Evolutionary conservation across 208 protist species (phyloP).

Genomic region (Crithidia expoeki): DNA sequence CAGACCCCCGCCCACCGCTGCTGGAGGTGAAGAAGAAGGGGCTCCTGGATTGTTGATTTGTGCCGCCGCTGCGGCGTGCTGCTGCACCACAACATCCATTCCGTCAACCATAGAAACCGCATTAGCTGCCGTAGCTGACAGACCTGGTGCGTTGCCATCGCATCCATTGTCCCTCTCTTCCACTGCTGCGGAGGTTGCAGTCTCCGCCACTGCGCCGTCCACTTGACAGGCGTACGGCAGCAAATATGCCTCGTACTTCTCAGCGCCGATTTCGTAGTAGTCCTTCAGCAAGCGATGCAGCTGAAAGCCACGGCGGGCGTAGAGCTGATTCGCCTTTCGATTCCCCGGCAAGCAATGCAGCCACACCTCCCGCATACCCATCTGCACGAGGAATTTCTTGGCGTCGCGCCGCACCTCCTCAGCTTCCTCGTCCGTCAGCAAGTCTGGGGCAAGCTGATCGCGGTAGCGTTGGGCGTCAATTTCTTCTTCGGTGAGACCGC

Average conservation of each 20-base stretch:
- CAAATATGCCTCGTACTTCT: slow-evolving; percentile 30
- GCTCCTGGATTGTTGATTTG: neutral
- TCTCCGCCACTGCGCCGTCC: neutral
- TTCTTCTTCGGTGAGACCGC: slow-evolving; percentile 26
- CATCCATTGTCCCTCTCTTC: neutral
- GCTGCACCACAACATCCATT: slow-evolving; percentile 11
- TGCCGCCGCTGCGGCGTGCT: neutral
- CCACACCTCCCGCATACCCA: slow-evolving; percentile 72
- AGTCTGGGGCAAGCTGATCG: slow-evolving; percentile 15
- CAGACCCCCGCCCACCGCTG: neutral
- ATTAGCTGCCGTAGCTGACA: neutral
- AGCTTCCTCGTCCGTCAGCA: slow-evolving; percentile 32
- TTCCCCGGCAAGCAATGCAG: slow-evolving; percentile 73
- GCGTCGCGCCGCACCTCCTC: slow-evolving; percentile 27
- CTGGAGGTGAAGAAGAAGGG: neutral
- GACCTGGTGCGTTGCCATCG: neutral
- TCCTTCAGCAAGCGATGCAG: slow-evolving; percentile 32
- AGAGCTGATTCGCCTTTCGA: slow-evolving; percentile 46
- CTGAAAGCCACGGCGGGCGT: slow-evolving; percentile 58
- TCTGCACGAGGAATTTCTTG: slow-evolving; percentile 39
- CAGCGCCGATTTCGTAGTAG: slow-evolving; percentile 63
- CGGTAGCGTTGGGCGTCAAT: slow-evolving; percentile 28
- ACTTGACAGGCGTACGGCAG: slow-evolving; percentile 26
- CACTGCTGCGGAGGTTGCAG: neutral
- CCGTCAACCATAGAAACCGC: neutral